Conservation (phyloP, 202 grass and related monocot genomes). For the Eragrostis tef region DNA sequence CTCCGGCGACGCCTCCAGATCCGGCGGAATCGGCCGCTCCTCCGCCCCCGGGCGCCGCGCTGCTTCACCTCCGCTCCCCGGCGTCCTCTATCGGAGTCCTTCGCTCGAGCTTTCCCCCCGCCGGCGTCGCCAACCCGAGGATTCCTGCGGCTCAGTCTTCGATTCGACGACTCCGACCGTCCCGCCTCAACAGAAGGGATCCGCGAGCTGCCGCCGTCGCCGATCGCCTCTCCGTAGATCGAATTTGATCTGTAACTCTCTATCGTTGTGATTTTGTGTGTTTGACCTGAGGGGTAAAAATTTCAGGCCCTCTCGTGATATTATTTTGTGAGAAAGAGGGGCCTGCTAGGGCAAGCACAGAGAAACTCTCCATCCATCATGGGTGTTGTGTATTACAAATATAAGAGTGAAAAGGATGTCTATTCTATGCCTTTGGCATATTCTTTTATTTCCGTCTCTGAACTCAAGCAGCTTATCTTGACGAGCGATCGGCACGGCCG, state of each 20-base stretch:
- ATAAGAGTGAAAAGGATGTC: slow-evolving; percentile 65
- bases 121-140: background rate
- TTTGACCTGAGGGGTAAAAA: slow-evolving; percentile 11
- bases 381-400: slow-evolving; percentile 74
- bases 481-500: slow-evolving; percentile 40
- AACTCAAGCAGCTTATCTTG: slow-evolving; percentile 62
- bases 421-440: slow-evolving; percentile 50
- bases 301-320: slow-evolving; percentile 5
- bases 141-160: background rate
- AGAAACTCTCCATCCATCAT: slow-evolving; percentile 21
- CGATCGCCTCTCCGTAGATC: slow-evolving; percentile 25
- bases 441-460: slow-evolving; percentile 47
- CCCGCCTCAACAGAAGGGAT: background rate
- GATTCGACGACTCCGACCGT: background rate
- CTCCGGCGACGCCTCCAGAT: slow-evolving; percentile 41
- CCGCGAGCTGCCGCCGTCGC: background rate
- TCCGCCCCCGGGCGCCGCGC: background rate
- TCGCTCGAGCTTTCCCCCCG: background rate
- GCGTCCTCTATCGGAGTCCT: background rate
- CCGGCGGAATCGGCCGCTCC: slow-evolving; percentile 6
- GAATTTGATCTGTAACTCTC: slow-evolving; percentile 40
- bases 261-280: slow-evolving; percentile 24
- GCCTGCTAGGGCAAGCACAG: background rate
- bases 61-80: background rate
- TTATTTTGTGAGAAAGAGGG: slow-evolving; percentile 31